These are phyloP conservation scores for Paecilomyces fulvus DNA, from an alignment of 2,329 filamentous ascomycete species.

Conservation along the genomic window DNA sequence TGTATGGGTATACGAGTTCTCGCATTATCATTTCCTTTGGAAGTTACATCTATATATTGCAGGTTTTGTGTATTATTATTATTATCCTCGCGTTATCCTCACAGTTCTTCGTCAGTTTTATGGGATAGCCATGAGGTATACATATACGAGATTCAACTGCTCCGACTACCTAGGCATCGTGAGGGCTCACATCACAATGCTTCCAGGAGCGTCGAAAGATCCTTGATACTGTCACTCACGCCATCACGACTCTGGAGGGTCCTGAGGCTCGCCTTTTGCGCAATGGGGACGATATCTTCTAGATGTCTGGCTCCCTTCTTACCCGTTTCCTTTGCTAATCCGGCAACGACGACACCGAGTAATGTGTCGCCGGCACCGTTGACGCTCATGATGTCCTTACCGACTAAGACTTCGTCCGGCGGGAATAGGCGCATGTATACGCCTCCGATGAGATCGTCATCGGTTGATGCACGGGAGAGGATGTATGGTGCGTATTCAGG, in stretches of 20 bases:
- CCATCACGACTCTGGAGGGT: slow-evolving; percentile 68
- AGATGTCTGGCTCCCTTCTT: slow-evolving; percentile 37
- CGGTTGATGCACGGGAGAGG: slow-evolving; percentile 52
- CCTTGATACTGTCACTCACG: slow-evolving; percentile 43
- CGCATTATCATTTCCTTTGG: too few species aligned
- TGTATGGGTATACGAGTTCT: too few species aligned
- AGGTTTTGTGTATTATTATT: too few species aligned
- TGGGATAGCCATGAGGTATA: too few species aligned
- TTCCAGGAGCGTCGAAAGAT: slow-evolving; percentile 9
- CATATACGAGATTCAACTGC: too few species aligned
- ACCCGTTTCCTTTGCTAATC: slow-evolving; percentile 52
- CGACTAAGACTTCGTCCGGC: slow-evolving; percentile 51
- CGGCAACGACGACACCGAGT: slow-evolving; percentile 73
- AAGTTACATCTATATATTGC: too few species aligned
- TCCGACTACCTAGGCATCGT: too few species aligned
- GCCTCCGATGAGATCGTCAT: slow-evolving; percentile 59
- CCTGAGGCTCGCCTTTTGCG: slow-evolving; percentile 71
- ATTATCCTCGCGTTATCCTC: too few species aligned
- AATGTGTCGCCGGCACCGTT: slow-evolving; percentile 95
- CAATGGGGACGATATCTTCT: slow-evolving; percentile 62
- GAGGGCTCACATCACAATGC: not conserved
- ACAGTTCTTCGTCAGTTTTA: too few species aligned
- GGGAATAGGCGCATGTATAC: slow-evolving; percentile 76
- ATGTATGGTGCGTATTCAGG: slow-evolving; percentile 60
- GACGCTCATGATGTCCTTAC: slow-evolving; percentile 68